phyloP scores from a whole-genome alignment of 768 basidiomycete species.

The Cubamyces lactineus region DNA sequence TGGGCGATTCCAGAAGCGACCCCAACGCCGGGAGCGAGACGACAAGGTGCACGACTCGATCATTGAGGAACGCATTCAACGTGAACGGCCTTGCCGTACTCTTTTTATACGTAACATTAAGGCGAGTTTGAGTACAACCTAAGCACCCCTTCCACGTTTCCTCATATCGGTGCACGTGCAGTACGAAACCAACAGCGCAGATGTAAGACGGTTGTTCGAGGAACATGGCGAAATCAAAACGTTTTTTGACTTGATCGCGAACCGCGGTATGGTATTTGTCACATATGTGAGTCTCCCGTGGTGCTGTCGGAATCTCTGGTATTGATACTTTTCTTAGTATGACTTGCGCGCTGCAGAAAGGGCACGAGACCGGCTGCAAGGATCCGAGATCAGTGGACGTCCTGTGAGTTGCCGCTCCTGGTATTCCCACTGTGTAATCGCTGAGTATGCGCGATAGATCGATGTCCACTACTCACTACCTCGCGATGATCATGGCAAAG shows the following conservation, averaged over 20 bases:
- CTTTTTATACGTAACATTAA: slow-evolving; percentile 98
- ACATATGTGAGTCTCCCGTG: slow-evolving; percentile 81
- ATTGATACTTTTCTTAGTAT: slow-evolving; percentile 53
- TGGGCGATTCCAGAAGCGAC: slow-evolving; percentile 46
- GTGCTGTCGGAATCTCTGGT: neutral
- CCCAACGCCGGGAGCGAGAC: slow-evolving; percentile 74
- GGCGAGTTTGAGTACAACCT: slow-evolving; percentile 57
- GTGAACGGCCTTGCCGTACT: slow-evolving; percentile 93
- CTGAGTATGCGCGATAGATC: slow-evolving; percentile 58
- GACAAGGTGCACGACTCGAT: slow-evolving; percentile 90
- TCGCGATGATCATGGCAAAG: slow-evolving; percentile 67
- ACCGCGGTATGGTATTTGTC: slow-evolving; percentile 98
- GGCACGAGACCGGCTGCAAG: slow-evolving; percentile 89
- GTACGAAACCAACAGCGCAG: slow-evolving; percentile 89
- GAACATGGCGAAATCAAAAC: slow-evolving; percentile 96
- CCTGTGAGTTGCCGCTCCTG: slow-evolving; percentile 62
- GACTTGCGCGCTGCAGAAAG: slow-evolving; percentile 92
- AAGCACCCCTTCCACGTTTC: neutral
- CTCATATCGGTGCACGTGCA: slow-evolving; percentile 35
- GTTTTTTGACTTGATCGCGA: slow-evolving; percentile 93
- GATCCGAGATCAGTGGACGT: slow-evolving; percentile 83
- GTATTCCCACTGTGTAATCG: neutral
- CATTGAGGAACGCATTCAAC: slow-evolving; percentile 92
- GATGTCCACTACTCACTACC: slow-evolving; percentile 98
- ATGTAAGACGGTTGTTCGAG: slow-evolving; percentile 85